Evolutionary conservation across 1,284 basidiomycete genomes (phyloP).

Genomic region (Heterobasidion occidentale): DNA sequence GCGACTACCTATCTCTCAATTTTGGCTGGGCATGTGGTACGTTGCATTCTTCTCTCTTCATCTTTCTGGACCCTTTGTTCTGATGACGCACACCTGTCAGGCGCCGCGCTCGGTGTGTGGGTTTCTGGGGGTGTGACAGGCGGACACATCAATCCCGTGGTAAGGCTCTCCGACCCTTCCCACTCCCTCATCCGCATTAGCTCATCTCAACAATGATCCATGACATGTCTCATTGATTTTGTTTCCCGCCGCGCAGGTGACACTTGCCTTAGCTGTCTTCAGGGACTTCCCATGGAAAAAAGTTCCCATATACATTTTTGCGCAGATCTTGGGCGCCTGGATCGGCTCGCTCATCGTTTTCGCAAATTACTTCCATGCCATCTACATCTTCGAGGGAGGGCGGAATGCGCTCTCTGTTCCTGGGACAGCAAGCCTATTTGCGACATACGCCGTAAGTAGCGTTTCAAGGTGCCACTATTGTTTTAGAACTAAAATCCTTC

Average conservation of each 20-base stretch:
- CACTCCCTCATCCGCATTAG: slow-evolving; percentile 3
- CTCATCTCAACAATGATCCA: slow-evolving; percentile 19
- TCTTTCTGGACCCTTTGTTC: background rate
- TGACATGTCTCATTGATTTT: background rate
- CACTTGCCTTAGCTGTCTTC: slow-evolving; percentile 58
- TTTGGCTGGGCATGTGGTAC: slow-evolving; percentile 63
- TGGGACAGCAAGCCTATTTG: slow-evolving; percentile 64
- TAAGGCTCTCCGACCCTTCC: slow-evolving; percentile 15
- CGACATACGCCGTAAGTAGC: slow-evolving; percentile 59
- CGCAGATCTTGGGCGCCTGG: slow-evolving; percentile 67
- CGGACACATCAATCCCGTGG: slow-evolving; percentile 75
- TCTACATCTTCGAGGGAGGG: slow-evolving; percentile 64
- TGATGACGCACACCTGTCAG: slow-evolving; percentile 13
- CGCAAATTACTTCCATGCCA: slow-evolving; percentile 70
- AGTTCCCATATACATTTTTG: slow-evolving; percentile 63
- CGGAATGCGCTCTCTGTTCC: slow-evolving; percentile 48
- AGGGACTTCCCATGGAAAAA: slow-evolving; percentile 76
- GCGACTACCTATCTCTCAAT: slow-evolving; percentile 49
- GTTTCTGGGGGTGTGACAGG: slow-evolving; percentile 60
- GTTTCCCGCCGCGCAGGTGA: slow-evolving; percentile 26
- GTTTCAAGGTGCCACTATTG: background rate
- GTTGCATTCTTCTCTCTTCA: slow-evolving; percentile 9
- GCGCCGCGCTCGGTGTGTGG: slow-evolving; percentile 60
- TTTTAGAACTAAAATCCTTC: background rate
- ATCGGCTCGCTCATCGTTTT: slow-evolving; percentile 65